These are phyloP conservation scores for Rhodotorula sp. DNA, from an alignment of 1,284 basidiomycete genomes.

Conservation along the genomic window DNA sequence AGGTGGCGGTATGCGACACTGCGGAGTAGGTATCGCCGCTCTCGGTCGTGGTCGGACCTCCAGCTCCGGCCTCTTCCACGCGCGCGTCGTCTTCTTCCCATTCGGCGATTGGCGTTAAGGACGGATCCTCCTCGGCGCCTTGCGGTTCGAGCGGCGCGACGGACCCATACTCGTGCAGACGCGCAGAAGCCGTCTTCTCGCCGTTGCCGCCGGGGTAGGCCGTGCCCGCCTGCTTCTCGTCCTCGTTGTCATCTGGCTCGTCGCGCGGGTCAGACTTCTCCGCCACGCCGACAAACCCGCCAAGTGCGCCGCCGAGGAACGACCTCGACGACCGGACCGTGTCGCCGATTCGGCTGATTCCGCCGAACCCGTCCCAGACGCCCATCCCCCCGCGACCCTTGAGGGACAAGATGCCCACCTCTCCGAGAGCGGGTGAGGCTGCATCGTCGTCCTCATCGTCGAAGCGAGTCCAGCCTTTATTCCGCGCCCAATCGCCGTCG, in stretches of 20 bases:
- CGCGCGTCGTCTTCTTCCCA: constrained; percentile 20
- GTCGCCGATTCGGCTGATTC: not conserved
- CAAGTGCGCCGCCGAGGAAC: constrained; percentile 30
- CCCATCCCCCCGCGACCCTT: constrained; percentile 19
- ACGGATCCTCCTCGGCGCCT: not conserved
- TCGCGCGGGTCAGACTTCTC: not conserved
- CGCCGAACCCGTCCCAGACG: constrained; percentile 30
- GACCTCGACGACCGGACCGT: constrained; percentile 13
- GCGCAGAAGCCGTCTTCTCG: not conserved
- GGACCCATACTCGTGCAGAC: not conserved
- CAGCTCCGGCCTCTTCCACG: not conserved
- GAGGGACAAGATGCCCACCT: constrained; percentile 11
- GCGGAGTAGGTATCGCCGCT: constrained; percentile 13
- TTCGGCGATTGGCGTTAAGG: constrained; percentile 23
- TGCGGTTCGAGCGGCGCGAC: not conserved
- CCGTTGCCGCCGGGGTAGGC: not conserved
- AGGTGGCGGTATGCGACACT: constrained; percentile 5
- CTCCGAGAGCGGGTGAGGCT: constrained; percentile 2
- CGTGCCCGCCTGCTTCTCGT: not conserved
- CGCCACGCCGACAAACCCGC: constrained; percentile 24
- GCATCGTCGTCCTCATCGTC: not conserved
- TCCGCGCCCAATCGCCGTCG: not conserved
- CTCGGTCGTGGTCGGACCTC: constrained; percentile 18
- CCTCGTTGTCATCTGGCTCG: not conserved
- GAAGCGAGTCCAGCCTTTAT: constrained; percentile 20